phyloP scores from a whole-genome alignment of 768 basidiomycete species.

The Lanmaoa rubissima region DNA sequence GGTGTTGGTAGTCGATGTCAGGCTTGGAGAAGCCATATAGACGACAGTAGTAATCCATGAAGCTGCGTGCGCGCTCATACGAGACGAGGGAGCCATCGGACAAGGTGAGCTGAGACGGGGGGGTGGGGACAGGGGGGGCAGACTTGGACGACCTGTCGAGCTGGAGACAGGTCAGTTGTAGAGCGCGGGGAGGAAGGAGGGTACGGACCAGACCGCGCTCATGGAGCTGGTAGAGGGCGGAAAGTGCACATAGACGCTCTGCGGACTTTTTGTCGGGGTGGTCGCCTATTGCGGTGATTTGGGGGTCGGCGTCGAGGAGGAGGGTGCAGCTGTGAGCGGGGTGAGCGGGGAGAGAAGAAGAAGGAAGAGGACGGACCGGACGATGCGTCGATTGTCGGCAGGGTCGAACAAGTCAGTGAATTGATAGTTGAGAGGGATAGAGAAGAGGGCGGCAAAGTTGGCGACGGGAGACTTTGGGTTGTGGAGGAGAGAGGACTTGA shows the following conservation, averaged over 20 bases:
- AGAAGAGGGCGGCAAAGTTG: constrained; percentile 34
- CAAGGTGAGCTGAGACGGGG: constrained; percentile 36
- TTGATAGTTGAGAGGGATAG: constrained; percentile 16
- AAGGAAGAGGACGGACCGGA: constrained; percentile 18
- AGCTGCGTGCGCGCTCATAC: constrained; percentile 75
- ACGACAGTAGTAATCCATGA: constrained; percentile 95
- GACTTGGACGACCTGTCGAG: constrained; percentile 32
- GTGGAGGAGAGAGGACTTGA: constrained; percentile 33
- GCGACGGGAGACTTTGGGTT: constrained; percentile 55
- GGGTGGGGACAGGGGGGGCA: background rate
- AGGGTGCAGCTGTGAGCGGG: constrained; percentile 21
- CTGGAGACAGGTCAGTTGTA: constrained; percentile 13
- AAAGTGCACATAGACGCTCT: constrained; percentile 72
- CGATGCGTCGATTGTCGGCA: constrained; percentile 9
- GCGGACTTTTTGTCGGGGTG: constrained; percentile 57
- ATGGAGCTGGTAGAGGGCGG: constrained; percentile 70
- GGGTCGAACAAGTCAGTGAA: constrained; percentile 16
- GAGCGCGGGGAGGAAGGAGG: background rate
- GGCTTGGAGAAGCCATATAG: constrained; percentile 73
- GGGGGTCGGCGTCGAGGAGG: constrained; percentile 26
- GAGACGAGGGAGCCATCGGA: constrained; percentile 63
- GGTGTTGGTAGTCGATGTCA: constrained; percentile 55
- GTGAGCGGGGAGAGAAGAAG: constrained; percentile 3
- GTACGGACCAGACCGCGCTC: constrained; percentile 59
- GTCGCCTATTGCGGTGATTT: constrained; percentile 64